These are phyloP conservation scores for Globisporangium middletonii DNA, from an alignment of 352 stramenopile species.

Conservation along the genomic window DNA sequence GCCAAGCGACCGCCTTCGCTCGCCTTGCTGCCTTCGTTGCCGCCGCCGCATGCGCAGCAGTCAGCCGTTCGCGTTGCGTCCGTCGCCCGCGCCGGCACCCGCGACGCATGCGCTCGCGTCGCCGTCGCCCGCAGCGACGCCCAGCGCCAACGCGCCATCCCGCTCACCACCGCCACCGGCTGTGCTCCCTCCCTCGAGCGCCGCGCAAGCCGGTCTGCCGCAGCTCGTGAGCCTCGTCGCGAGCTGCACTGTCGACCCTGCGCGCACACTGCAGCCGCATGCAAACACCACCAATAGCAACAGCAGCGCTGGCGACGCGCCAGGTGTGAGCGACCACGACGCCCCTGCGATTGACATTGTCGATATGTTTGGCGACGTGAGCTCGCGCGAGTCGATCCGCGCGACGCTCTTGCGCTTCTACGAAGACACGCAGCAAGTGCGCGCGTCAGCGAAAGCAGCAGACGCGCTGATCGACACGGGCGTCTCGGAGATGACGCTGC, in stretches of 20 bases:
- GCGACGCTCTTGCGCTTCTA: slow-evolving; percentile 37
- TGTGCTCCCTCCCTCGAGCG: background rate
- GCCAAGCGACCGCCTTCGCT: background rate
- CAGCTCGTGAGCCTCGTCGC: slow-evolving; percentile 23
- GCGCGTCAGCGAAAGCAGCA: background rate
- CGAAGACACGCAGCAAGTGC: slow-evolving; percentile 25
- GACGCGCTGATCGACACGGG: background rate
- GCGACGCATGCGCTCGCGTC: background rate
- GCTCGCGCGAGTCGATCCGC: slow-evolving; percentile 30
- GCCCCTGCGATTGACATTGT: slow-evolving; percentile 6
- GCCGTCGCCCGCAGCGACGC: background rate
- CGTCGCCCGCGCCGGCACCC: background rate
- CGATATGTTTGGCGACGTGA: slow-evolving; percentile 22
- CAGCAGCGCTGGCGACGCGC: background rate
- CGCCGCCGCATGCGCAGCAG: slow-evolving; percentile 2
- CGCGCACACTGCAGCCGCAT: background rate
- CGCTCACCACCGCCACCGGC: background rate
- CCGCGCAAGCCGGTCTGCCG: slow-evolving; percentile 21
- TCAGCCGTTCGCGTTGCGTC: slow-evolving; percentile 12
- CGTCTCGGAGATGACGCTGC: slow-evolving; percentile 56
- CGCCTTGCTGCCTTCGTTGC: background rate
- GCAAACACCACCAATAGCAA: background rate
- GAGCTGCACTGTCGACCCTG: slow-evolving; percentile 7
- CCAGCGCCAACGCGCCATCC: background rate
- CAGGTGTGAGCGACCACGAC: background rate